These are phyloP conservation scores for Suhomyces ambrosiae DNA, from an alignment of 1,139 yeast species.

Conservation along the genomic window DNA sequence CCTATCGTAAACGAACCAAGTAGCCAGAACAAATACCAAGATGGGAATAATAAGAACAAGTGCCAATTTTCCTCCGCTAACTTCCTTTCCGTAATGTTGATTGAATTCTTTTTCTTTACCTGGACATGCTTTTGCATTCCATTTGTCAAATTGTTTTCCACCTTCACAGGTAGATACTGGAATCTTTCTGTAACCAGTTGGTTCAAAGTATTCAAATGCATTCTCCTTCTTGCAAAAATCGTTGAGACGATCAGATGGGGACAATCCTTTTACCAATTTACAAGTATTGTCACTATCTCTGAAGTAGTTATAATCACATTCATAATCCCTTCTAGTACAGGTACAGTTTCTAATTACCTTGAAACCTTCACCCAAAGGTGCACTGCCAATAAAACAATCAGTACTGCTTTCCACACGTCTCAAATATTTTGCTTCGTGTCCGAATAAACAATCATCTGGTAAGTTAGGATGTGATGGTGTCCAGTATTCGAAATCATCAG, in stretches of 20 bases:
- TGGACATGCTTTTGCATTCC: slow-evolving; percentile 79
- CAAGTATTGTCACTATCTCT: slow-evolving; percentile 83
- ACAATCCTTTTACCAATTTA: slow-evolving; percentile 69
- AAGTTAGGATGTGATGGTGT: slow-evolving; percentile 70
- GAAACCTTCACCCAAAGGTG: slow-evolving; percentile 66
- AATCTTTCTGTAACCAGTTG: slow-evolving; percentile 79
- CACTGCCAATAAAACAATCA: slow-evolving; percentile 82
- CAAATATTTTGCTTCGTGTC: slow-evolving; percentile 78
- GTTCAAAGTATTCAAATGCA: slow-evolving; percentile 69
- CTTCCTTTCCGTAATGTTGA: slow-evolving; percentile 56
- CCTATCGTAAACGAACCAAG: slow-evolving; percentile 77
- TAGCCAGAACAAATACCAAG: slow-evolving; percentile 54
- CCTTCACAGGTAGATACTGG: slow-evolving; percentile 77
- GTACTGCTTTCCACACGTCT: slow-evolving; percentile 62
- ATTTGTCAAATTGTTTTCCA: slow-evolving; percentile 67
- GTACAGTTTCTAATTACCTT: slow-evolving; percentile 67
- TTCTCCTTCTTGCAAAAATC: slow-evolving; percentile 60
- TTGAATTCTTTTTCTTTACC: slow-evolving; percentile 75
- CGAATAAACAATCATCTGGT: slow-evolving; percentile 75
- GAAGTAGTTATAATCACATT: slow-evolving; percentile 86
- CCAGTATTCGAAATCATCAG: slow-evolving; percentile 84
- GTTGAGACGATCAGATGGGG: slow-evolving; percentile 62
- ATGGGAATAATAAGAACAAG: slow-evolving; percentile 61
- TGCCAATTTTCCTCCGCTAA: slow-evolving; percentile 56
- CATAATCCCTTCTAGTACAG: slow-evolving; percentile 87